Conservation (phyloP, 2,329 filamentous ascomycete species). For the Huntiella savannae region DNA sequence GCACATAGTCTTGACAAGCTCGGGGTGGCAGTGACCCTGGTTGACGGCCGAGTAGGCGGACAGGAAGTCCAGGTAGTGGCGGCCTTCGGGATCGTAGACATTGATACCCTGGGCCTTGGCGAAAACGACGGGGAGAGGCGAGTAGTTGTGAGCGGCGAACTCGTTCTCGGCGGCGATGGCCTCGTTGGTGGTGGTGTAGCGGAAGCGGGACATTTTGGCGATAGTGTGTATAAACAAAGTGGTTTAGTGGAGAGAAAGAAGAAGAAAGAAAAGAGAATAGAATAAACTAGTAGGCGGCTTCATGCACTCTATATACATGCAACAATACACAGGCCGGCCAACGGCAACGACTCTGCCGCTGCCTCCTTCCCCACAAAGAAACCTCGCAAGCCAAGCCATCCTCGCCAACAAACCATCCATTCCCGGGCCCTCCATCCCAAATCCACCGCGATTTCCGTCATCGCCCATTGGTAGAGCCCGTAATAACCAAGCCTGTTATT, state of each 20-base stretch:
- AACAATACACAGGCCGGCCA: not conserved
- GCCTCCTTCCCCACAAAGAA: too few relatives aligned
- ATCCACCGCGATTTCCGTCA: too few relatives aligned
- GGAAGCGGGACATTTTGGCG: slow-evolving; percentile 39
- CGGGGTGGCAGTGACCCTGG: slow-evolving; percentile 94
- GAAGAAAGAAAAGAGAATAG: slow-evolving; percentile 1
- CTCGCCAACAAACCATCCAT: too few relatives aligned
- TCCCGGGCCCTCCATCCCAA: too few relatives aligned
- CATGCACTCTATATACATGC: not conserved
- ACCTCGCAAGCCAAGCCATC: too few relatives aligned
- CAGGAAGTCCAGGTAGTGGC: slow-evolving; percentile 91
- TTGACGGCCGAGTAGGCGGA: slow-evolving; percentile 97
- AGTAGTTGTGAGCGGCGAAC: slow-evolving; percentile 95
- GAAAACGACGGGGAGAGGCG: slow-evolving; percentile 89
- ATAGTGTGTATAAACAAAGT: slow-evolving; percentile 28
- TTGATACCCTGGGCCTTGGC: slow-evolving; percentile 64
- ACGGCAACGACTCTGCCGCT: too few relatives aligned
- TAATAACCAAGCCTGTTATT: too few relatives aligned
- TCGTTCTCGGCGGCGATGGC: slow-evolving; percentile 68
- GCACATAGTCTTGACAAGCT: slow-evolving; percentile 73
- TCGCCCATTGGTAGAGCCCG: too few relatives aligned
- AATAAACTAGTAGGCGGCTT: not conserved
- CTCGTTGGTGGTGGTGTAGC: slow-evolving; percentile 57
- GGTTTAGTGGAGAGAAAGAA: slow-evolving; percentile 7
- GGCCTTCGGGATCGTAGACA: slow-evolving; percentile 94